These are phyloP conservation scores for Bidens hawaiensis DNA, from an alignment of 140 eudicot species.

Conservation along the genomic window DNA sequence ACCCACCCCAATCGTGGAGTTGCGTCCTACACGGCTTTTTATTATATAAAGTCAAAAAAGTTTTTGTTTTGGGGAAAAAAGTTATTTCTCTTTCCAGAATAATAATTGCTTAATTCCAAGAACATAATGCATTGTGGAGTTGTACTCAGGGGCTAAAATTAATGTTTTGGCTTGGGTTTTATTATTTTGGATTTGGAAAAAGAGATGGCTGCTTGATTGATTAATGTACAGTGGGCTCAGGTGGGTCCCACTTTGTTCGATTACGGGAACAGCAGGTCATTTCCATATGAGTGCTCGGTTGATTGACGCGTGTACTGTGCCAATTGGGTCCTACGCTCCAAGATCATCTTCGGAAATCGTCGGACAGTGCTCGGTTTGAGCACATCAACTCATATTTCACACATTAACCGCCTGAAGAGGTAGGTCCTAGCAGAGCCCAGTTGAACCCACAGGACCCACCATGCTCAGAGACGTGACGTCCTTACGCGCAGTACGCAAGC, in stretches of 20 bases:
- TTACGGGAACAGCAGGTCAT: conserved; percentile 25
- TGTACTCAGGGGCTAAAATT: background rate
- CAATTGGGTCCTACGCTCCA: conserved; percentile 22
- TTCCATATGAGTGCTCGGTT: conserved; percentile 18
- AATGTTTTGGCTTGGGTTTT: background rate
- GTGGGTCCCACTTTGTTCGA: conserved; percentile 28
- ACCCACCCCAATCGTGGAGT: conserved; percentile 31
- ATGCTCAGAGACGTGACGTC: too few species aligned
- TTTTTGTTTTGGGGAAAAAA: conserved; percentile 18
- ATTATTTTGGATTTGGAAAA: background rate
- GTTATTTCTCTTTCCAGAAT: background rate
- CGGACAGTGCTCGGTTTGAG: too few species aligned
- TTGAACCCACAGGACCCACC: too few species aligned
- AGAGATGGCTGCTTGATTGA: conserved; percentile 15
- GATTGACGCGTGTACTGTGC: conserved; percentile 37
- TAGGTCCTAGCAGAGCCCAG: too few species aligned
- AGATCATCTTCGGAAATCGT: background rate
- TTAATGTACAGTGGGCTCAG: conserved; percentile 5
- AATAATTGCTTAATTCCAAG: background rate
- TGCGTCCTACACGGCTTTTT: conserved; percentile 43
- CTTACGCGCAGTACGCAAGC: too few species aligned
- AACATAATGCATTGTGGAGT: accelerated
- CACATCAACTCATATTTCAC: too few species aligned
- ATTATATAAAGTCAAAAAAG: conserved; percentile 32
- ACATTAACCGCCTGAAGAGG: too few species aligned